These are phyloP conservation scores for Schoenoplectus triqueter DNA, from an alignment of 202 grass and related monocot species.

Conservation along the genomic window DNA sequence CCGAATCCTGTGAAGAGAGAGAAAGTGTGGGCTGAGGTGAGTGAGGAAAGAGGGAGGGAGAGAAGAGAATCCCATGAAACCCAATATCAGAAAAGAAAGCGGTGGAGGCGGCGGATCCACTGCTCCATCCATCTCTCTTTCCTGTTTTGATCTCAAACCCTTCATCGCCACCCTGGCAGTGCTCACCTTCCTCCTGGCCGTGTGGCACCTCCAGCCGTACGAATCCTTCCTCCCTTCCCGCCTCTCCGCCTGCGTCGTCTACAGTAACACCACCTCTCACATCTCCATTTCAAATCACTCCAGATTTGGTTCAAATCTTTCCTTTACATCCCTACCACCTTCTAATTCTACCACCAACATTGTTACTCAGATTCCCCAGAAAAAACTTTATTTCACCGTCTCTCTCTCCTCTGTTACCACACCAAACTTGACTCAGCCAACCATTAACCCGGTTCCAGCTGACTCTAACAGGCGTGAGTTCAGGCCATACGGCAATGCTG, in stretches of 20 bases:
- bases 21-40: neutral
- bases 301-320: constrained; percentile 25
- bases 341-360: constrained; percentile 9
- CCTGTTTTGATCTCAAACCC: constrained; percentile 75
- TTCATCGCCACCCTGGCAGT: constrained; percentile 66
- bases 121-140: constrained; percentile 39
- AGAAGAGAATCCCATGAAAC: constrained; percentile 51
- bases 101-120: constrained; percentile 46
- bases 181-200: constrained; percentile 63
- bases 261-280: neutral
- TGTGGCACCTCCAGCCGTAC: constrained; percentile 91
- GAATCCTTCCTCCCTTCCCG: constrained; percentile 52
- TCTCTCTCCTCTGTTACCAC: neutral
- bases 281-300: neutral
- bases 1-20: neutral
- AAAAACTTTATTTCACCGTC: neutral
- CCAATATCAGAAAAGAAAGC: constrained; percentile 50
- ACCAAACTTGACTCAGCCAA: neutral
- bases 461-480: constrained; percentile 74
- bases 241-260: constrained; percentile 36
- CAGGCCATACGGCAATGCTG: constrained; percentile 65
- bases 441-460: neutral
- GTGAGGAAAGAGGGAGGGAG: neutral
- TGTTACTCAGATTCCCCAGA: constrained; percentile 19
- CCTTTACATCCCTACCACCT: neutral